Conservation (phyloP, 139 green algal genomes). For the Auxenochlorella pyrenoidosa region DNA sequence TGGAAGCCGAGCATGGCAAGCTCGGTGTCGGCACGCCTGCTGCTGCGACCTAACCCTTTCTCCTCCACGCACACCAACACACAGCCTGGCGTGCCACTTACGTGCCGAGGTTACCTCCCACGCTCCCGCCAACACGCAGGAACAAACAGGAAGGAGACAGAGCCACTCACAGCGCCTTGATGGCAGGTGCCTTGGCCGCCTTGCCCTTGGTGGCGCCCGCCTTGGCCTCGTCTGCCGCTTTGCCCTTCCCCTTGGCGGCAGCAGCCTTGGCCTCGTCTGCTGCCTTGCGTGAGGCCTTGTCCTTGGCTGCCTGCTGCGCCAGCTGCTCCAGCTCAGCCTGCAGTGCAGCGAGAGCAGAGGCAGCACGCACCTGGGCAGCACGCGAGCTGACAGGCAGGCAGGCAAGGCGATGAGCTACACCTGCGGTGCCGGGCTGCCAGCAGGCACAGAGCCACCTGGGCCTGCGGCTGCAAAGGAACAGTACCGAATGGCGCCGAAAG, state of each 20-base stretch:
- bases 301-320: conserved; percentile 1
- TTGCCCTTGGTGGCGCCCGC: background rate
- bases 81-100: background rate
- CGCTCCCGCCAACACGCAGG: background rate
- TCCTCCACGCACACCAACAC: background rate
- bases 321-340: conserved; percentile 39
- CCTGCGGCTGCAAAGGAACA: too few relatives aligned
- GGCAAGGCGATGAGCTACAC: too few relatives aligned
- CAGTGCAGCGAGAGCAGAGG: background rate
- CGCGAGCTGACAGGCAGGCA: background rate
- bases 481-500: too few relatives aligned
- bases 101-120: background rate
- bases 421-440: too few relatives aligned
- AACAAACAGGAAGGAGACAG: background rate
- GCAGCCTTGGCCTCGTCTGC: conserved; percentile 9
- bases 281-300: conserved; percentile 15
- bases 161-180: conserved; percentile 29
- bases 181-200: background rate
- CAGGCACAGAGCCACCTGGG: too few relatives aligned
- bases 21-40: too few relatives aligned
- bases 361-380: background rate
- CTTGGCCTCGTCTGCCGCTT: background rate
- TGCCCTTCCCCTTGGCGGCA: background rate
- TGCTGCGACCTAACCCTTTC: too few relatives aligned
- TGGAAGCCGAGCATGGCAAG: too few relatives aligned